Base-by-base conservation (phyloP, 2,329 filamentous ascomycete genomes). In the Cladophialophora chaetospira region DNA sequence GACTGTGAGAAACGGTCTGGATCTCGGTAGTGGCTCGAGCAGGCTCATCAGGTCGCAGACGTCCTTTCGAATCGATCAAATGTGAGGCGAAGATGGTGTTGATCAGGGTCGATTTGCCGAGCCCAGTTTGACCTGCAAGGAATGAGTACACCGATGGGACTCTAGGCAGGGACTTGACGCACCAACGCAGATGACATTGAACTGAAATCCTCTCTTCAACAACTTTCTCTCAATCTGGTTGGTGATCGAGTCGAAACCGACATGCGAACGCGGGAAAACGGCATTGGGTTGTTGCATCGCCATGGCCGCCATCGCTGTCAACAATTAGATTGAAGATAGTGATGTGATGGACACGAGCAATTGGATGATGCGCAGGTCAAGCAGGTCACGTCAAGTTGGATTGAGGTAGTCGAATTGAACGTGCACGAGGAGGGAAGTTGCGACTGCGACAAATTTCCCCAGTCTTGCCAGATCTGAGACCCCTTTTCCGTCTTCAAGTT, bases 1-100 rank as follows among this genome's bases (percentile, higher is more conserved):
- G 76, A 81, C 79, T 91, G 81, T 99, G 94, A 65, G 94, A 97
- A 66, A 94, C 93, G 51, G 91, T 88, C 79, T 97, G 92, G 71
- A 99, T 99, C 80, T 97, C 94, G 72, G 94, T 99, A 63, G 94
- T 99, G 66, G 88, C 88, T 73, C 94, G 91, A 70, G 96, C 90
- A 69, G 88, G 87, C 82, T 99, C 94, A 72, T 96, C 89, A 65
- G 94, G 94, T 61, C 88, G 81, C 71, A 97, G 82, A 72, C 94
- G 91, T 72, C 94, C 94, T 83, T 99, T 99, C 73, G 91, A 96
- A 77, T 99, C 93, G 78, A 99, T 97, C 69, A 99, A 85, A 82
- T 99, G 94, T 68, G 94, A 97, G 68, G 94, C 94, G 79, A 99
- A 99, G 82, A 99, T 97, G 78, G 94, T 99, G 85, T 99, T 99